Percentiles rank a stretch among this genome's conserved stretches.
Evolutionary conservation across 2,329 filamentous ascomycete genomes (phyloP).

Genomic region (Cytospora piceicola): DNA sequence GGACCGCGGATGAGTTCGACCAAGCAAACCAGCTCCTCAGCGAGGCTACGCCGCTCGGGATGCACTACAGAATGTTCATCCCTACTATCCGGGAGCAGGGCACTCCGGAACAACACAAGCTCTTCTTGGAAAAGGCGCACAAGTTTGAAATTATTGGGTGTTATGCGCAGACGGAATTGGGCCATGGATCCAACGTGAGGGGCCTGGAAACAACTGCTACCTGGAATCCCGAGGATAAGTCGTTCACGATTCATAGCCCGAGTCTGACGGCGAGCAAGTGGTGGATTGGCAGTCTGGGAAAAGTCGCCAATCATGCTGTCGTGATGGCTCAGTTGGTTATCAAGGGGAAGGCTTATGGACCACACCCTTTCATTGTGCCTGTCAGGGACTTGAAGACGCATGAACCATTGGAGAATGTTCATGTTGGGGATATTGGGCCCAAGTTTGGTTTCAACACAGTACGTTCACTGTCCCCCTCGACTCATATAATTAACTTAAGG

Average conservation of each 20-base stretch:
- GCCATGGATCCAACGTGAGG: conserved; percentile 77
- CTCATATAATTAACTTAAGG: not conserved
- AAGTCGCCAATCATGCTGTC: conserved; percentile 75
- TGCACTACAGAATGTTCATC: conserved; percentile 63
- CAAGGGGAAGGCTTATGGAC: conserved; percentile 69
- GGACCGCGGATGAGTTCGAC: conserved; percentile 66
- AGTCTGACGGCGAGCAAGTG: conserved; percentile 77
- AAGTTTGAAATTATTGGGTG: conserved; percentile 76
- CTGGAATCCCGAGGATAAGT: conserved; percentile 74
- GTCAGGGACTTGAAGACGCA: conserved; percentile 73
- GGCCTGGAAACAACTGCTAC: conserved; percentile 74
- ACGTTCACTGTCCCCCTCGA: not conserved
- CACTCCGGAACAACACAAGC: conserved; percentile 72
- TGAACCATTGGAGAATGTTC: conserved; percentile 67
- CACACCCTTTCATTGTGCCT: conserved; percentile 78
- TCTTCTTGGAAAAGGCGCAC: conserved; percentile 70
- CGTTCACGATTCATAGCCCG: conserved; percentile 75
- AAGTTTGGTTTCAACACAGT: conserved; percentile 76
- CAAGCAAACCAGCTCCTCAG: conserved; percentile 70
- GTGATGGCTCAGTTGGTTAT: conserved; percentile 79
- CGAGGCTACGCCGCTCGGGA: conserved; percentile 74
- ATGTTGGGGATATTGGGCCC: conserved; percentile 80
- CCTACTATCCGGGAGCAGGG: conserved; percentile 71
- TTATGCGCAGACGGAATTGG: conserved; percentile 80
- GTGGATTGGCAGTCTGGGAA: conserved; percentile 82